These are phyloP conservation scores for Dryas alaskensis DNA, from an alignment of 306 rosid genomes.

Conservation along the genomic window DNA sequence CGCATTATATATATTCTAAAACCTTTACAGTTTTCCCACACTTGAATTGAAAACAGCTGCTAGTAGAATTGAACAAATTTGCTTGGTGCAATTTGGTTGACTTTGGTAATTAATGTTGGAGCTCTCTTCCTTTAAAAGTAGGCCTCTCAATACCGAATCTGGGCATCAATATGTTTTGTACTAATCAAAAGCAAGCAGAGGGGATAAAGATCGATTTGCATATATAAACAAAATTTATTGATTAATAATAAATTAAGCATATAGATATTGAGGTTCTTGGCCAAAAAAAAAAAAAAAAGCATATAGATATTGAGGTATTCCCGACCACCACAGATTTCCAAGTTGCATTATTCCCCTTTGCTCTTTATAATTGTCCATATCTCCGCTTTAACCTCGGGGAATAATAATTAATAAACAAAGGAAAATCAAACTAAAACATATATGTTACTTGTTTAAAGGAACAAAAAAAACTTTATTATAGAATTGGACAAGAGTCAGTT, in stretches of 20 bases:
- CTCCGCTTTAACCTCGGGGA: constrained; percentile 17
- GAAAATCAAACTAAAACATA: neutral
- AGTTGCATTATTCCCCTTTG: constrained; percentile 38
- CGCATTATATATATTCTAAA: neutral
- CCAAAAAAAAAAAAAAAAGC: too few species aligned
- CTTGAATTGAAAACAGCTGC: neutral
- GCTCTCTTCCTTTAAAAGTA: constrained; percentile 27
- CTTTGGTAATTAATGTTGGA: constrained; percentile 14
- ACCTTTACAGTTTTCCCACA: neutral
- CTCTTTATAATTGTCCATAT: constrained; percentile 25
- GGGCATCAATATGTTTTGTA: constrained; percentile 9
- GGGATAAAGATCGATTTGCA: neutral
- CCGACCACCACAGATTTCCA: constrained; percentile 40
- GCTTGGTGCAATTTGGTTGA: constrained; percentile 26
- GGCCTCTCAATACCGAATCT: constrained; percentile 46
- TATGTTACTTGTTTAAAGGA: neutral
- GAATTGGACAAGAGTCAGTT: constrained; percentile 21
- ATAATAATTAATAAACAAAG: constrained; percentile 7
- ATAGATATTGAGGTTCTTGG: neutral
- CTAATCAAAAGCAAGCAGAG: neutral
- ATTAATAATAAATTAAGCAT: neutral
- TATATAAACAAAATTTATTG: neutral
- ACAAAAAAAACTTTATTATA: neutral
- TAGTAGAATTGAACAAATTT: constrained; percentile 1
- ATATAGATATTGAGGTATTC: constrained; percentile 3